Percentiles rank a stretch among this genome's conserved stretches.
Evolutionary conservation across 169 alveolate genomes (phyloP).

Genomic region (Eimeria sp.): DNA sequence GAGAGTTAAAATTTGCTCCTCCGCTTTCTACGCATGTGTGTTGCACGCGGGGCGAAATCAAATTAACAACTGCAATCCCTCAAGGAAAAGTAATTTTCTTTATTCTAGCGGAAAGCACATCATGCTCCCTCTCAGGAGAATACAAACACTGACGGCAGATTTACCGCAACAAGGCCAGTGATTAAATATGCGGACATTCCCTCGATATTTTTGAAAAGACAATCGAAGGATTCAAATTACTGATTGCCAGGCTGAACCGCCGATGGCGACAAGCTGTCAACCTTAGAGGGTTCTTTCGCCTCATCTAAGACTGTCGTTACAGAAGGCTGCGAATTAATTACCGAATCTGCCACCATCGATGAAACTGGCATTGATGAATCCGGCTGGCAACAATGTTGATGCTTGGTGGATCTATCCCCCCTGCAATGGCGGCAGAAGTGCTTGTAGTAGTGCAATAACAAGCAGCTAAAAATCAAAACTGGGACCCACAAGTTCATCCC

Average conservation of each 20-base stretch:
- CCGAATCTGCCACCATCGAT: neutral
- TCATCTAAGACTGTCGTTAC: neutral
- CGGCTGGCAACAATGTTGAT: neutral
- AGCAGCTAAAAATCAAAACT: conserved; percentile 1
- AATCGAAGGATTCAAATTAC: neutral
- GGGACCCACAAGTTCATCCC: conserved; percentile 12
- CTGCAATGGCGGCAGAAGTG: neutral
- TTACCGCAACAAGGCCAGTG: neutral
- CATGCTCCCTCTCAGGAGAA: neutral
- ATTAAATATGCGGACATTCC: neutral
- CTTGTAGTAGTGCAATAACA: conserved; percentile 28
- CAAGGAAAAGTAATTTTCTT: neutral
- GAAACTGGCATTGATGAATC: neutral
- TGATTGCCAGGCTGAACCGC: neutral
- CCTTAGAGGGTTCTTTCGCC: neutral
- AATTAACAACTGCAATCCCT: neutral
- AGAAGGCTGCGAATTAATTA: neutral
- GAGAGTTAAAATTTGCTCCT: neutral
- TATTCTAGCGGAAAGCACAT: neutral
- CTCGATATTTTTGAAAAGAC: neutral
- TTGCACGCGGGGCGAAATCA: neutral
- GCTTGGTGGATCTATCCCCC: neutral
- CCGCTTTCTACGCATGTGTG: neutral
- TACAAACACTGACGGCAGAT: neutral
- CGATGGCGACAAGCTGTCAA: neutral